Evolutionary conservation across 306 rosid species (phyloP), one percentile per base, ranked within the genome.

Genomic region (Argentina anserina): DNA sequence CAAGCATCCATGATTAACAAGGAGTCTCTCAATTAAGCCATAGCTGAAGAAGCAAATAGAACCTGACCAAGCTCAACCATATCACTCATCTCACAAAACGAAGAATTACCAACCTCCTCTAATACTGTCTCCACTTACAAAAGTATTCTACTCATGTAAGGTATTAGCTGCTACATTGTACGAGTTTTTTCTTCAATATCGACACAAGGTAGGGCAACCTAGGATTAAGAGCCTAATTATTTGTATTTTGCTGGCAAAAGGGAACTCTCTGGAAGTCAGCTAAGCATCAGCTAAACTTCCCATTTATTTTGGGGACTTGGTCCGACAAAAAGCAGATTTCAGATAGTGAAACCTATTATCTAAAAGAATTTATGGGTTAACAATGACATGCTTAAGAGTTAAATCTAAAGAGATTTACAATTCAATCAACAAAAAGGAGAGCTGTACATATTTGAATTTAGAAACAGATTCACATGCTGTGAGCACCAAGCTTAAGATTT

Each of bases 361-460:
- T 31, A 47, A n/a, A 5, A 47, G 0, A 21, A n/a, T n/a, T n/a
- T n/a, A n/a, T n/a, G n/a, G n/a, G n/a, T n/a, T n/a, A n/a, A n/a
- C n/a, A 33, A 33, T 61, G 61, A 25, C 17, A 23, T 53, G 61
- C 61, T 70, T 17, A 39, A 41, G 43, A 50, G 42, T 49, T 25
- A 52, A 20, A 42, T 69, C 37, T 7, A 2, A 17, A 14, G 15
- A 40, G 50, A 55, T 2, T 56, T 41, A 52, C 7, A 5, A 20
- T 55, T 9, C 28, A 23, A 65, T 41, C 75, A 41, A 36, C 34
- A 17, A 20, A 74, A 10, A 15, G 31, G 4, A 18, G 13, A 70
- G 12, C 61, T 45, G 68, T 56, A 52, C 72, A 77, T 50, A 43
- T 43, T 73, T 53, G 77, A 67, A 69, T 41, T 69, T 72, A 69